A percentile compares a stretch with the other conserved stretches of the same genome.
These are phyloP conservation scores for Mucor racemosus DNA, from an alignment of 371 early-diverging fungal species.

Conservation along the genomic window DNA sequence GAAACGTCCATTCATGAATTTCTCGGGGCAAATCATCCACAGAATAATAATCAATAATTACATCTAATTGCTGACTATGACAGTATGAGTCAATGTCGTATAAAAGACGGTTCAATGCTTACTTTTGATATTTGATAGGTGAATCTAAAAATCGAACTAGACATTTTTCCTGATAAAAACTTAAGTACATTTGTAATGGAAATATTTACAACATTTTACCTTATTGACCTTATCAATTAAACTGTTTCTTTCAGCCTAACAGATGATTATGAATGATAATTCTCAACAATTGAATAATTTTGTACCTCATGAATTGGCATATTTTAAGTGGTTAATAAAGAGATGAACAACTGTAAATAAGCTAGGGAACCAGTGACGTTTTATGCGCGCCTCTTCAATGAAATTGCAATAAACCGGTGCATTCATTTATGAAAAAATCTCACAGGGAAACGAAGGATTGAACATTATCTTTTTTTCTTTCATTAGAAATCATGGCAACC, in stretches of 20 bases:
- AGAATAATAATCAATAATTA: constrained; percentile 49
- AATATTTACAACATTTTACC: background rate
- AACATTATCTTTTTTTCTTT: background rate
- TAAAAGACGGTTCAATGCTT: background rate
- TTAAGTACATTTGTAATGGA: background rate
- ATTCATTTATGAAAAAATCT: background rate
- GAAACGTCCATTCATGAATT: constrained; percentile 50
- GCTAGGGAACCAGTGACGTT: constrained; percentile 6
- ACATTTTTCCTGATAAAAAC: constrained; percentile 25
- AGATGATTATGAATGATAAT: background rate
- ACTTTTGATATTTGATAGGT: constrained; percentile 38
- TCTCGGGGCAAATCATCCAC: constrained; percentile 45
- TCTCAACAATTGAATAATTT: background rate
- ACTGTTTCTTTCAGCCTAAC: constrained; percentile 15
- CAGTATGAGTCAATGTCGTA: background rate
- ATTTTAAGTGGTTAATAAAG: constrained; percentile 21
- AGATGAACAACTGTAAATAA: background rate
- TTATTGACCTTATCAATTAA: constrained; percentile 25
- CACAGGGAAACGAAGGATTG: no score
- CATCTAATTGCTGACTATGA: constrained; percentile 29
- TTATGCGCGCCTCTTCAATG: constrained; percentile 7
- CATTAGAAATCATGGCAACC: constrained; percentile 11
- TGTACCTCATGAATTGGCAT: constrained; percentile 31
- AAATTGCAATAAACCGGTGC: background rate
- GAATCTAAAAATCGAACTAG: constrained; percentile 34